Conservation (phyloP, 2,329 filamentous ascomycete species). For the Talaromyces amestolkiae region DNA sequence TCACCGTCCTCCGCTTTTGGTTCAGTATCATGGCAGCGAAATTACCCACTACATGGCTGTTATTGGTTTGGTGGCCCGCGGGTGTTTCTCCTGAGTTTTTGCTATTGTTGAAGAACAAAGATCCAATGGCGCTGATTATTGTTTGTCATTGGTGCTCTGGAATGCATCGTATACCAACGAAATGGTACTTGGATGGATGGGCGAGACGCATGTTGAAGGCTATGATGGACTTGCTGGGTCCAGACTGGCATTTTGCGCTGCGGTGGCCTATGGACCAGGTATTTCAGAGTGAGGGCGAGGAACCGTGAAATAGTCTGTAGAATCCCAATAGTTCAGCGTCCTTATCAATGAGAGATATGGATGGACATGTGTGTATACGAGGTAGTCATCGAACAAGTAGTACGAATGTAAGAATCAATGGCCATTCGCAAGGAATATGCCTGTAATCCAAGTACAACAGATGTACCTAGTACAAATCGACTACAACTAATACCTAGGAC, state of each 20-base stretch:
- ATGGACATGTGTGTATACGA: neutral
- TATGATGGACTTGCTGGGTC: slow-evolving; percentile 16
- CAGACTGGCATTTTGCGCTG: slow-evolving; percentile 14
- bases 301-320: neutral
- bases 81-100: slow-evolving; percentile 16
- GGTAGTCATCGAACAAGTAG: neutral
- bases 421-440: too few species aligned
- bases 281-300: neutral
- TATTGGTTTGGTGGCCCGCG: slow-evolving; percentile 18
- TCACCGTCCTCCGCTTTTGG: slow-evolving; percentile 20
- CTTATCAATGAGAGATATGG: neutral
- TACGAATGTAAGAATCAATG: neutral
- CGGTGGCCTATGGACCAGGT: slow-evolving; percentile 17
- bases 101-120: slow-evolving; percentile 10
- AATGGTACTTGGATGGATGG: slow-evolving; percentile 18
- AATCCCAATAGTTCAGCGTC: too few species aligned
- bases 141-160: slow-evolving; percentile 19
- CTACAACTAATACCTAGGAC: neutral
- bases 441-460: neutral
- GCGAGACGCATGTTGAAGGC: slow-evolving; percentile 16
- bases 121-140: slow-evolving; percentile 16
- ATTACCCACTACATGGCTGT: slow-evolving; percentile 19
- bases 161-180: slow-evolving; percentile 12
- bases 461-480: neutral
- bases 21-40: slow-evolving; percentile 17